phyloP scores from a whole-genome alignment of 148 eudicot genomes.

The Cornus suecica region DNA sequence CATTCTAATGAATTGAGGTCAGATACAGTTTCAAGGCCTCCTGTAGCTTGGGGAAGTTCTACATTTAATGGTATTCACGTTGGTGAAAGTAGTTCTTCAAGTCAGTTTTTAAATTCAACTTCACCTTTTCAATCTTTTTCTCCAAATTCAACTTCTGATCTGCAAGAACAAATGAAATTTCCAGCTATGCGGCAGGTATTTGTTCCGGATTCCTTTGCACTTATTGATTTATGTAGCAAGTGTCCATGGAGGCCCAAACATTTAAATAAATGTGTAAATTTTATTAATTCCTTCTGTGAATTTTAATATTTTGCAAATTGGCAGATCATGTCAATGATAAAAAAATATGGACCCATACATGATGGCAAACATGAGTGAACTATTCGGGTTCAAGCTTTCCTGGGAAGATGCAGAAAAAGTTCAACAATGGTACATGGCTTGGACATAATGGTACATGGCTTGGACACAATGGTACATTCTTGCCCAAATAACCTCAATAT shows the following conservation, averaged over 20 bases:
- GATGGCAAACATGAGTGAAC: conserved; percentile 98
- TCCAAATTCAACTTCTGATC: conserved; percentile 54
- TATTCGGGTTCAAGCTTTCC: conserved; percentile 88
- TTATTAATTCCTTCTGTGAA: background rate
- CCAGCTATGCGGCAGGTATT: conserved; percentile 92
- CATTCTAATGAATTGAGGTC: conserved; percentile 36
- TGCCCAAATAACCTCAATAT: background rate
- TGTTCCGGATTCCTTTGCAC: conserved; percentile 13
- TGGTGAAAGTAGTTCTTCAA: conserved; percentile 47
- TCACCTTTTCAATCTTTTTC: conserved; percentile 45
- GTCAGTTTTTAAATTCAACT: conserved; percentile 35
- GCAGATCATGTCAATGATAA: conserved; percentile 87
- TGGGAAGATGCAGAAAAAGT: conserved; percentile 94
- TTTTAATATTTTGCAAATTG: conserved; percentile 11
- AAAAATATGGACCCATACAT: conserved; percentile 96
- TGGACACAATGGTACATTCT: conserved; percentile 80
- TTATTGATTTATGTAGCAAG: background rate
- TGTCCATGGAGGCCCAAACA: background rate
- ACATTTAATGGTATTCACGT: conserved; percentile 27
- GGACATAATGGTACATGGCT: too few species aligned
- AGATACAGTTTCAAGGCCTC: conserved; percentile 28
- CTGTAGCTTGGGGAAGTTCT: conserved; percentile 30
- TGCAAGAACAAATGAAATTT: conserved; percentile 94
- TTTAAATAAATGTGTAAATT: background rate
- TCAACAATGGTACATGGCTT: conserved; percentile 82